A percentile compares a stretch with the other conserved stretches of the same genome.
Evolutionary conservation across 257 asterid genomes (phyloP).

Genomic region (Solanum ossicruentum): DNA sequence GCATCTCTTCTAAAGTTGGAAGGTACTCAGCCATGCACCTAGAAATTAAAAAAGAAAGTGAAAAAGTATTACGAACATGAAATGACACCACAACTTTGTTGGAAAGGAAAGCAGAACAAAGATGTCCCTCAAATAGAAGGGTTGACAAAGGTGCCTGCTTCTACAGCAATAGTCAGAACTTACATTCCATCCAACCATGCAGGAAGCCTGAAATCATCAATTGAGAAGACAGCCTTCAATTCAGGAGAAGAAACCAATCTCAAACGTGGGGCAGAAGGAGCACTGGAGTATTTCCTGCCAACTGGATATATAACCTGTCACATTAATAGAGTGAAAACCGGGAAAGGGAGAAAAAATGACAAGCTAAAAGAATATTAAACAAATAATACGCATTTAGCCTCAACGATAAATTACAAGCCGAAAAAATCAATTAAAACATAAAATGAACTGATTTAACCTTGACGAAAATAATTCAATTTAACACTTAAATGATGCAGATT

Average conservation of each 20-base stretch:
- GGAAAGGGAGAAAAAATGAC: not conserved
- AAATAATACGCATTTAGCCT: not conserved
- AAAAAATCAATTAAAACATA: not conserved
- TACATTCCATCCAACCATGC: conserved; percentile 94
- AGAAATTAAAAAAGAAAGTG: not conserved
- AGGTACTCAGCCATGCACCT: conserved; percentile 99
- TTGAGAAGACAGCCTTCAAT: conserved; percentile 58
- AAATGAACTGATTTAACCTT: not conserved
- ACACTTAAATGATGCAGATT: not conserved
- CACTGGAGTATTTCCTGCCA: conserved; percentile 46
- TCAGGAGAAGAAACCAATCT: conserved; percentile 76
- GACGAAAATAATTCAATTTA: not conserved
- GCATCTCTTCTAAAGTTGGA: conserved; percentile 61
- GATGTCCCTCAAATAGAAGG: not conserved
- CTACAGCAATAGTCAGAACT: conserved; percentile 13
- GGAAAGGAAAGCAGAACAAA: not conserved
- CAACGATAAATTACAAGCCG: not conserved
- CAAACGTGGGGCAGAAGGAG: conserved; percentile 64
- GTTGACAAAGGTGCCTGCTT: not conserved
- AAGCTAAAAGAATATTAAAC: not conserved
- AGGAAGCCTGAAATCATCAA: conserved; percentile 90
- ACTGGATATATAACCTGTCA: conserved; percentile 68
- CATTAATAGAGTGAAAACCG: not conserved
- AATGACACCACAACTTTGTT: not conserved
- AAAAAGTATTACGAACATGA: not conserved